These are phyloP conservation scores for Scenedesmus sp. DNA, from an alignment of 163 green algal genomes.

Conservation along the genomic window DNA sequence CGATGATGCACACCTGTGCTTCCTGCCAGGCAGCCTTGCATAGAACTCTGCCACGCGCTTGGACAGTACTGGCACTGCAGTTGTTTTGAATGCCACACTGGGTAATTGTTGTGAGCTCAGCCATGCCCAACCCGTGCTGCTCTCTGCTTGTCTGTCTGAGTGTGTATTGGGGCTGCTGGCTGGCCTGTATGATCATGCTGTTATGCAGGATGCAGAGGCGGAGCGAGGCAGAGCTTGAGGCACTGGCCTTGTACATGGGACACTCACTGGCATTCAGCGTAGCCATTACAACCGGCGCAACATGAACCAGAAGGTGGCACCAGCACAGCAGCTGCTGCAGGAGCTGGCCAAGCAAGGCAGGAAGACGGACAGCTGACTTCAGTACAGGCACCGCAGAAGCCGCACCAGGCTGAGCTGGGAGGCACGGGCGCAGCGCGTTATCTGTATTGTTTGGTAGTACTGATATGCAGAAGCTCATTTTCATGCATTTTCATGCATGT, in stretches of 20 bases:
- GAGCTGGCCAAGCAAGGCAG: neutral
- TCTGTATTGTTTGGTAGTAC: neutral
- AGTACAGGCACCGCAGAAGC: neutral
- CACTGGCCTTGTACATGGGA: slow-evolving; percentile 85
- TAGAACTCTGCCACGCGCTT: neutral
- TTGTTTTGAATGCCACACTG: neutral
- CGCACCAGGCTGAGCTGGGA: neutral
- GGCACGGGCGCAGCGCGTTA: neutral
- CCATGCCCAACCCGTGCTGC: neutral
- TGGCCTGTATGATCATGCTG: neutral
- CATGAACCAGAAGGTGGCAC: slow-evolving; percentile 32
- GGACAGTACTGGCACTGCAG: too few relatives aligned
- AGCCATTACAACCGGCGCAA: slow-evolving; percentile 75
- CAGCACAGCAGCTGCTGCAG: slow-evolving; percentile 39
- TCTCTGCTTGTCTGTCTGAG: neutral
- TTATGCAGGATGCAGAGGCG: slow-evolving; percentile 55
- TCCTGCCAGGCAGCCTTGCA: neutral
- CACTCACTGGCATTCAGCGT: slow-evolving; percentile 56
- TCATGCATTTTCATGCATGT: neutral
- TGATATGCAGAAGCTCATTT: neutral
- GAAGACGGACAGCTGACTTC: neutral
- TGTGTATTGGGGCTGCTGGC: neutral
- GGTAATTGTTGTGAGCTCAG: neutral
- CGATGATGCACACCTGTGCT: neutral
- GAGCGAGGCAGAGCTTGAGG: slow-evolving; percentile 76